Evolutionary conservation across 345 rosid species (phyloP).

Genomic region (Isatis tinctoria): DNA sequence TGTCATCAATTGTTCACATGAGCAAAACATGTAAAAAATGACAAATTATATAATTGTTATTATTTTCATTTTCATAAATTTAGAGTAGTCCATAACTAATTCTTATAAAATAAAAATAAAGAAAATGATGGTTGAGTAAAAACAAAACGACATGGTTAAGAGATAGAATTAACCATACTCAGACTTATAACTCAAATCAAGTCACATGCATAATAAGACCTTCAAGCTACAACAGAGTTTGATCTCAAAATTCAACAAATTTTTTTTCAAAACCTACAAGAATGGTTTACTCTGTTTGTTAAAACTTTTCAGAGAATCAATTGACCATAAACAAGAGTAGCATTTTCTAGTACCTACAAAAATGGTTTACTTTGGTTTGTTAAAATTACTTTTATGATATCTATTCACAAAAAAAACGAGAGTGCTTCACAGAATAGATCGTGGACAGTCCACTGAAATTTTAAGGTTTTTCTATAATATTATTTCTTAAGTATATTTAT

Average conservation of each 20-base stretch:
- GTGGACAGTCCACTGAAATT: too few species aligned
- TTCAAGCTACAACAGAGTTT: neutral
- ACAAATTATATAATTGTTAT: neutral
- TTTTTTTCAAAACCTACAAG: neutral
- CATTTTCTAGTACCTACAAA: too few species aligned
- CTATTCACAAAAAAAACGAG: neutral
- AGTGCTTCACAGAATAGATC: too few species aligned
- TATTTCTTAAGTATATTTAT: too few species aligned
- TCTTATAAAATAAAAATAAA: neutral
- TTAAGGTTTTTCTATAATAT: too few species aligned
- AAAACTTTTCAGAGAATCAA: neutral
- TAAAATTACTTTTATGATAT: too few species aligned
- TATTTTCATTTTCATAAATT: neutral
- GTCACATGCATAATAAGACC: neutral
- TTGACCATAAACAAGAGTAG: neutral
- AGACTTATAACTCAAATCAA: neutral
- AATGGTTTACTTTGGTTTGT: too few species aligned
- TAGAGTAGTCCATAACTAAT: neutral
- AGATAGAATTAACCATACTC: neutral
- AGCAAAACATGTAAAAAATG: neutral
- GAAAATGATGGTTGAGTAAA: too few species aligned
- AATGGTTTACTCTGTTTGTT: neutral
- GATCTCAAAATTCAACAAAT: neutral
- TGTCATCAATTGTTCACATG: slow-evolving; percentile 9
- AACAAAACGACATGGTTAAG: neutral